Evolutionary conservation across 148 eudicot species (phyloP).

Genomic region (Persicaria tinctoria): DNA sequence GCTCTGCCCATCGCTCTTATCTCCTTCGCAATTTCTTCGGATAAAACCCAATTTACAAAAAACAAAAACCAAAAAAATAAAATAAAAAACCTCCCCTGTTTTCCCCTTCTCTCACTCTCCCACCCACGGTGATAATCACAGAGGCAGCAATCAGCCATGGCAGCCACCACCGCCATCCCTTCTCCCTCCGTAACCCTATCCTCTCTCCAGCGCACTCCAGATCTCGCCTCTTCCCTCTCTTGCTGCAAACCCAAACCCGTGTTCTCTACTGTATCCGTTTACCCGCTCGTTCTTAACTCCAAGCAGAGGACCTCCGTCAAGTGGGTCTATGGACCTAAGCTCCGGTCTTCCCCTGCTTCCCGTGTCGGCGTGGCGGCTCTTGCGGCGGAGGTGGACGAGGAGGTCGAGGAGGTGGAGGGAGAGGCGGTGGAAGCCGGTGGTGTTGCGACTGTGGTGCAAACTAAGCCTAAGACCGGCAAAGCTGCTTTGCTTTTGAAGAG

Average conservation of each 20-base stretch:
- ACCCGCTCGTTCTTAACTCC: slow-evolving; percentile 28
- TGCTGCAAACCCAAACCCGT: slow-evolving; percentile 31
- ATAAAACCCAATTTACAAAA: not conserved
- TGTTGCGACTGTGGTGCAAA: slow-evolving; percentile 23
- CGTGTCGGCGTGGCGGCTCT: slow-evolving; percentile 34
- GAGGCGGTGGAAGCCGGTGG: slow-evolving; percentile 25
- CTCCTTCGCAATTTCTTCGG: not conserved
- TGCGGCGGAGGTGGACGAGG: slow-evolving; percentile 56
- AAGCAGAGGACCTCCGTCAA: slow-evolving; percentile 21
- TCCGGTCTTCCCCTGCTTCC: slow-evolving; percentile 10
- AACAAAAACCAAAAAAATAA: not conserved
- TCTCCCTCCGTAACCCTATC: slow-evolving; percentile 22
- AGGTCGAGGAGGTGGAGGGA: slow-evolving; percentile 23
- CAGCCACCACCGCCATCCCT: slow-evolving; percentile 9
- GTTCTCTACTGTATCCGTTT: slow-evolving; percentile 23
- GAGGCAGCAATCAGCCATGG: slow-evolving; percentile 4
- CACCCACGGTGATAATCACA: not conserved
- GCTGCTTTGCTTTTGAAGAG: slow-evolving; percentile 85
- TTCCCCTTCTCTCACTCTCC: not conserved
- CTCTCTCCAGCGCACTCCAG: slow-evolving; percentile 30
- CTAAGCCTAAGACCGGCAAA: slow-evolving; percentile 84
- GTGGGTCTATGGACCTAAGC: slow-evolving; percentile 24
- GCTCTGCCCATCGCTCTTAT: slow-evolving; percentile 11
- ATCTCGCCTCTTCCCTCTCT: slow-evolving; percentile 27
- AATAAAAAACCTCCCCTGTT: not conserved